Evolutionary conservation across 768 basidiomycete genomes (phyloP).

Genomic region (Lenzites betulinus): DNA sequence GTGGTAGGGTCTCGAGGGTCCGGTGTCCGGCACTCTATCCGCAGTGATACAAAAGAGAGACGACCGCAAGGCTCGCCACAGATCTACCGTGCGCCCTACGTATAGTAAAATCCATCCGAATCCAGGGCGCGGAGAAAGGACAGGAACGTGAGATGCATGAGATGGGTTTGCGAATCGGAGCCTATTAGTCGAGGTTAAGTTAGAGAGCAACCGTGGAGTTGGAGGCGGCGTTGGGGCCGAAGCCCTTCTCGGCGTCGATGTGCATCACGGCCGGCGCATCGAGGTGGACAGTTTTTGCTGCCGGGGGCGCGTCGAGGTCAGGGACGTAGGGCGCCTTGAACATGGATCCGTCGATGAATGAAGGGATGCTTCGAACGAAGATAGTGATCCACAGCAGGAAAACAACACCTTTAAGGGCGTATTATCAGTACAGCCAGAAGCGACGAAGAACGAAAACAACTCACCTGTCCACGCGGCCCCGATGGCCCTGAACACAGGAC

Average conservation of each 20-base stretch:
- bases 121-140: background rate
- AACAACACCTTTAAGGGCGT: constrained; percentile 36
- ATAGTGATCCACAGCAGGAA: constrained; percentile 46
- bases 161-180: background rate
- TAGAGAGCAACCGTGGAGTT: constrained; percentile 15
- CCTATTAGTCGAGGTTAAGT: background rate
- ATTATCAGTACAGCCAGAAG: background rate
- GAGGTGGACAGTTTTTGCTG: no score
- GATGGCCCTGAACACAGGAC: constrained; percentile 51
- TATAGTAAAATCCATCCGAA: constrained; percentile 11
- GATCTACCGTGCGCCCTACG: constrained; percentile 7
- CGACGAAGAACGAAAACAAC: constrained; percentile 17
- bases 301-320: constrained; percentile 8
- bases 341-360: constrained; percentile 47
- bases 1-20: constrained; percentile 18
- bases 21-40: constrained; percentile 22
- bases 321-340: constrained; percentile 49
- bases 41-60: constrained; percentile 10
- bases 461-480: constrained; percentile 56
- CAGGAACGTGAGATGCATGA: background rate
- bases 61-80: constrained; percentile 1
- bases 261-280: background rate
- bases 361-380: constrained; percentile 45
- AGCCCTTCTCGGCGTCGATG: constrained; percentile 17
- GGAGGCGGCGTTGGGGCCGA: constrained; percentile 5